Percentiles rank a stretch among this genome's conserved stretches.
These are phyloP conservation scores for Lactarius pseudohatsudake DNA, from an alignment of 768 basidiomycete species.

Conservation along the genomic window DNA sequence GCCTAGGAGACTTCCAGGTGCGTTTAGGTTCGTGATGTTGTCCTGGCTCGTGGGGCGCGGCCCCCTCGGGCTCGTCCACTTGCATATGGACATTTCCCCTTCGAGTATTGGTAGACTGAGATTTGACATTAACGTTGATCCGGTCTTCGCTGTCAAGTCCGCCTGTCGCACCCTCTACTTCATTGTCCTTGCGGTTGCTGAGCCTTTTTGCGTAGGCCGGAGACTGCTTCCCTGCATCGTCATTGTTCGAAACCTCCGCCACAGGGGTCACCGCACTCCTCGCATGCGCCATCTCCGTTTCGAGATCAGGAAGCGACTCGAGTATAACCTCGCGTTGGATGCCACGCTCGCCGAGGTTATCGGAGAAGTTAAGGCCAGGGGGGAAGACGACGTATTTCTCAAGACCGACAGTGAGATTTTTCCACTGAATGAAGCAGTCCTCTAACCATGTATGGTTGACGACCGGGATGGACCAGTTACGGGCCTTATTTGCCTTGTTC, in stretches of 20 bases:
- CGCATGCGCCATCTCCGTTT: slow-evolving; percentile 12
- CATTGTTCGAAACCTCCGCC: background rate
- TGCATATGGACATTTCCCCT: background rate
- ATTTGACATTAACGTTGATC: slow-evolving; percentile 27
- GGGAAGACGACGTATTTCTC: slow-evolving; percentile 73
- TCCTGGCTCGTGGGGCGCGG: background rate
- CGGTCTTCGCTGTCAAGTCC: slow-evolving; percentile 28
- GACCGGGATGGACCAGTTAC: slow-evolving; percentile 78
- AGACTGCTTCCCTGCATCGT: slow-evolving; percentile 7
- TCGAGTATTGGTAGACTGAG: background rate
- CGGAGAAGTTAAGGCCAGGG: slow-evolving; percentile 62
- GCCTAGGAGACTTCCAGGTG: slow-evolving; percentile 2
- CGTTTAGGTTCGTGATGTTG: background rate
- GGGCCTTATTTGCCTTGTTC: slow-evolving; percentile 69
- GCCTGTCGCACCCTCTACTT: slow-evolving; percentile 34
- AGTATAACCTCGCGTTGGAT: slow-evolving; percentile 27
- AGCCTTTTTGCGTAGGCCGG: slow-evolving; percentile 30
- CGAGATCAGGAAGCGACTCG: slow-evolving; percentile 23
- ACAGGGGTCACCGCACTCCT: background rate
- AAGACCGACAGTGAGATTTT: slow-evolving; percentile 57
- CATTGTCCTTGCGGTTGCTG: slow-evolving; percentile 27
- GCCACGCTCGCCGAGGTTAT: slow-evolving; percentile 39
- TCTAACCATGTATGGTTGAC: slow-evolving; percentile 93
- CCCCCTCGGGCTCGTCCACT: background rate
- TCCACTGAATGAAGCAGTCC: slow-evolving; percentile 84